Evolutionary conservation across 495 filamentous ascomycete genomes (phyloP).

Genomic region (Aeminium ludgeri): DNA sequence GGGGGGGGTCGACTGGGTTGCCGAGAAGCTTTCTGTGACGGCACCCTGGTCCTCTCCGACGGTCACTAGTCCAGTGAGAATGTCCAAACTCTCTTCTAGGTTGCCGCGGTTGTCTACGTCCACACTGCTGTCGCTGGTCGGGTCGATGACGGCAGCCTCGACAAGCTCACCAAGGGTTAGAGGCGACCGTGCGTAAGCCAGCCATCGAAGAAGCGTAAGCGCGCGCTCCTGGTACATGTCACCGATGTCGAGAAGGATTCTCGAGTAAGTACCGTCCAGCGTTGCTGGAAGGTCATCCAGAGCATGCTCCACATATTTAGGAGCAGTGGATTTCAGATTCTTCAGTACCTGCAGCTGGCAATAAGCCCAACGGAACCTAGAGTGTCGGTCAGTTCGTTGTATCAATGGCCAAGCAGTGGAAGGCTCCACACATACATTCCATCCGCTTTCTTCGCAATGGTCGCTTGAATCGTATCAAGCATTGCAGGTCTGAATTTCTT

Average conservation of each 20-base stretch:
- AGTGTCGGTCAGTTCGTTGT: neutral
- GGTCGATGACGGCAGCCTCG: slow-evolving; percentile 9
- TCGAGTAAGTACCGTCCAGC: slow-evolving; percentile 20
- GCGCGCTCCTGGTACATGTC: slow-evolving; percentile 4
- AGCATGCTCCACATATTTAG: slow-evolving; percentile 7
- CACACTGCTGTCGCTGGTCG: slow-evolving; percentile 1
- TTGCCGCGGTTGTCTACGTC: slow-evolving; percentile 8
- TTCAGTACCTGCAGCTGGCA: slow-evolving; percentile 18
- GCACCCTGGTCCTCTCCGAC: neutral
- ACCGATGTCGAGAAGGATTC: slow-evolving; percentile 14
- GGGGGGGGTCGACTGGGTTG: neutral
- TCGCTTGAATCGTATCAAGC: slow-evolving; percentile 8
- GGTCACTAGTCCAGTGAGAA: slow-evolving; percentile 13
- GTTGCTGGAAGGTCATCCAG: slow-evolving; percentile 10
- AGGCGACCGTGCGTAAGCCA: slow-evolving; percentile 13
- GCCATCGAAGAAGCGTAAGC: slow-evolving; percentile 14
- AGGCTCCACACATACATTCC: slow-evolving; percentile 17
- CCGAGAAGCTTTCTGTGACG: slow-evolving; percentile 1
- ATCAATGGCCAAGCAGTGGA: neutral
- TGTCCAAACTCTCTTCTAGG: slow-evolving; percentile 7
- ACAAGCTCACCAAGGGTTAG: slow-evolving; percentile 13
- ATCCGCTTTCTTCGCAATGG: slow-evolving; percentile 12
- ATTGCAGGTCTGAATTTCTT: neutral
- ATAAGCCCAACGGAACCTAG: slow-evolving; percentile 17
- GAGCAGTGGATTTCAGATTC: slow-evolving; percentile 3